Evolutionary conservation across 352 stramenopile genomes (phyloP), one percentile per base, ranked within the genome.

Genomic region (Saprolegnia parasitica): DNA sequence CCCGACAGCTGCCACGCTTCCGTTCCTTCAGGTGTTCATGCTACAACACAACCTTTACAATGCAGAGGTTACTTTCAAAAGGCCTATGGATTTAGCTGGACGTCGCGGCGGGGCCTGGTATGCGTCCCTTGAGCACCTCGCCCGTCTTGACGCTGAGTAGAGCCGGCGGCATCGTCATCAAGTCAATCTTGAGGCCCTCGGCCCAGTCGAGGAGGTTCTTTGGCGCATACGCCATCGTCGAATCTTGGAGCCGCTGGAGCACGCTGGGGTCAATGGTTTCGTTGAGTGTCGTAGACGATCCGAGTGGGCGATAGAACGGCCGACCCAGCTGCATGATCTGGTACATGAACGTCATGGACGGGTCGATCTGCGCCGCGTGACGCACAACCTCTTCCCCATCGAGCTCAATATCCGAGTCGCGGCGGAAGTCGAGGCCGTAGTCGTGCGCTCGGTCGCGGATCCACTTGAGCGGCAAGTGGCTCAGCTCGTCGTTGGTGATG

Each of bases 401-500:
- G 18, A 49, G 42, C 42, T 49, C 42, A n/a, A 49, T 15, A 8
- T 49, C 18, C 13, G 42, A 49, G 18, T 49, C 42, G 42, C 42
- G 42, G 42, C 42, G 42, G 18, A 49, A 49, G 42, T 60, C 13
- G 11, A 60, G 35, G 13, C 52, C 52, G 8, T 42, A 35, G 16
- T 60, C 35, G n/a, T 35, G 24, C 9, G 52, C 52, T 4, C 35
- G 24, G 52, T 60, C 35, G 24, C 35, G 52, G 24, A 60, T 60
- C 52, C 52, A 60, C 16, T 60, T 35, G 24, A 60, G 52, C 35
- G 52, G 52, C 24, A 60, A 16, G 11, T 40, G 24, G 16, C 24
- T 40, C 13, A 60, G 52, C 35, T 42, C 52, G 35, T 60, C 52
- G n/a, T 60, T 60, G 24, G 52, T 42, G 35, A 60, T 42, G 11